Evolutionary conservation across 495 filamentous ascomycete genomes (phyloP), one percentile per base, ranked within the genome.

Genomic region (Penicilliopsis zonata): DNA sequence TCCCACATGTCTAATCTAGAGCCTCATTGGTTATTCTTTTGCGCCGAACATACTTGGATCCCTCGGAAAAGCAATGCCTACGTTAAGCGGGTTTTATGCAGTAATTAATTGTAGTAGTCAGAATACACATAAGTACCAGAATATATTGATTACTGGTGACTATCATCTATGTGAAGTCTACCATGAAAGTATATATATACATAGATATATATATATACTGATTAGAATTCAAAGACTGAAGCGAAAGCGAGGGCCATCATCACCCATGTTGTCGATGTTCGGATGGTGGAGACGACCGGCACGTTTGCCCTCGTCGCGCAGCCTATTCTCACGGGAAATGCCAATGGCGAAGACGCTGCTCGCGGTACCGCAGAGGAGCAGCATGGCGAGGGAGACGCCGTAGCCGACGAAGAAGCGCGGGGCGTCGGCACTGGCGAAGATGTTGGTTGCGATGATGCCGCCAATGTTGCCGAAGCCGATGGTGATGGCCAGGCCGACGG

Each of bases 171-270:
- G n/a, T n/a, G n/a, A n/a, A n/a, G n/a, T n/a, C n/a, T n/a, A n/a
- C n/a, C n/a, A n/a, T n/a, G n/a, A n/a, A n/a, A n/a, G n/a, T n/a
- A n/a, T n/a, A n/a, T n/a, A n/a, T n/a, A n/a, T n/a, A n/a, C n/a
- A n/a, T n/a, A n/a, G n/a, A n/a, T 23, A 23, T 23, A 23, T 10
- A 23, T 23, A 6, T 18, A 31, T 14, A 10, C 27, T 25, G 5
- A 18, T 18, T 25, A 28, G 14, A 25, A 34, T 37, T 34, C 37
- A 58, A 20, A 49, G 41, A 18, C 50, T 59, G 30, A 65, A 69
- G 23, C 66, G 47, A 34, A 68, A 69, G 4, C 48, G 39, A 7
- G 68, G 69, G 50, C 71, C 63, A 24, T 72, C 65, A 34, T 73
- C 69, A 1, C 69, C 68, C 31, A 72, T 45, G 31, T 71, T 72